Conservation (phyloP, 257 asterid species). For the Nicotiana knightiana region DNA sequence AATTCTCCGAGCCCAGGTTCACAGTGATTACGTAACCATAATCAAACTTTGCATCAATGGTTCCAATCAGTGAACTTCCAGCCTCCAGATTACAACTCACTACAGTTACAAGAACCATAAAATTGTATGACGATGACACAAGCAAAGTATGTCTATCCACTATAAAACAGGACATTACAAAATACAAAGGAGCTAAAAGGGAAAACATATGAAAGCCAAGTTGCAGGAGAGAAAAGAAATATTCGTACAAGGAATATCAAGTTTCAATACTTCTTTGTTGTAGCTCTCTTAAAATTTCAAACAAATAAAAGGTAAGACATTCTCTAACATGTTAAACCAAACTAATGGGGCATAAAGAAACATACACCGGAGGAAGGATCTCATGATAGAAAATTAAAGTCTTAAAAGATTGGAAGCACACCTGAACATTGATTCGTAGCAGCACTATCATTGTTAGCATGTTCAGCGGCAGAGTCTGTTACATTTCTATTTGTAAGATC, state of each 20-base stretch:
- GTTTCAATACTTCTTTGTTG: neutral
- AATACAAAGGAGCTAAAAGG: neutral
- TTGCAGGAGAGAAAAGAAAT: neutral
- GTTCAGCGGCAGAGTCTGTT: constrained; percentile 30
- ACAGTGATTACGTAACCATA: constrained; percentile 75
- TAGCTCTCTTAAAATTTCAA: neutral
- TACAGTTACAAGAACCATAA: constrained; percentile 25
- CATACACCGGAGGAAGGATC: neutral
- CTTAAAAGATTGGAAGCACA: constrained; percentile 16
- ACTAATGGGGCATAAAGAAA: neutral
- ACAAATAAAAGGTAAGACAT: neutral
- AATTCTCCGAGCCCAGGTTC: constrained; percentile 54
- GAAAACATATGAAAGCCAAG: neutral
- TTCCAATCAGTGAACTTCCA: constrained; percentile 60
- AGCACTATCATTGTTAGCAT: constrained; percentile 36
- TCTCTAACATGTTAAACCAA: neutral
- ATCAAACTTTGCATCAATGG: constrained; percentile 87
- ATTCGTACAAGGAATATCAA: neutral
- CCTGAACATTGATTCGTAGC: constrained; percentile 48
- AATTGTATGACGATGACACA: neutral
- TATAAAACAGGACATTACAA: neutral
- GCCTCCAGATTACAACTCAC: constrained; percentile 43
- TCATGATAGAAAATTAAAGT: neutral
- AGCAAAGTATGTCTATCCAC: neutral
- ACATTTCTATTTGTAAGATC: constrained; percentile 31